Evolutionary conservation across 306 rosid species (phyloP).

Genomic region (Fragaria vesca): DNA sequence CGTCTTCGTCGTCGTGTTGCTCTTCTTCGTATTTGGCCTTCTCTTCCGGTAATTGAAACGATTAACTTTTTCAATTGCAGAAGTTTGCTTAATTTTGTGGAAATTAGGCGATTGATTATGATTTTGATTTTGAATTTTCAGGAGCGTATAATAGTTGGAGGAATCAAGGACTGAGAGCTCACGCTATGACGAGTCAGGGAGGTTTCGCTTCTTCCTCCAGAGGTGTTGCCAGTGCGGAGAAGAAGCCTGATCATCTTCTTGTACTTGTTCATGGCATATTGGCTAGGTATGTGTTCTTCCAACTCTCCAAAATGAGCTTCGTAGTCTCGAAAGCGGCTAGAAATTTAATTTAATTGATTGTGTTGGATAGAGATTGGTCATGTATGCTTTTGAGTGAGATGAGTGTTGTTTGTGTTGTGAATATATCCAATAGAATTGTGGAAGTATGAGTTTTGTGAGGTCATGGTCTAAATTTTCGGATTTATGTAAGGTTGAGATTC

Average conservation of each 20-base stretch:
- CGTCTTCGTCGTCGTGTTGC: slow-evolving; percentile 16
- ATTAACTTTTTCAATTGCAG: neutral
- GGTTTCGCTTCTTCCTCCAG: slow-evolving; percentile 38
- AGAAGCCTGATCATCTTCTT: slow-evolving; percentile 85
- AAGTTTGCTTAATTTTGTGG: neutral
- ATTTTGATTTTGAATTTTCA: slow-evolving; percentile 12
- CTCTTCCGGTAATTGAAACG: slow-evolving; percentile 25
- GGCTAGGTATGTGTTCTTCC: slow-evolving; percentile 59
- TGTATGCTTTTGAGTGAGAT: neutral
- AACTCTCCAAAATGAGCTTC: neutral
- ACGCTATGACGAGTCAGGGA: slow-evolving; percentile 61
- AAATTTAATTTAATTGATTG: neutral
- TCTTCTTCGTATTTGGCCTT: slow-evolving; percentile 30
- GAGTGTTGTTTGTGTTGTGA: neutral
- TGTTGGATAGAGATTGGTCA: neutral
- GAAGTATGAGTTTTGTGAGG: neutral
- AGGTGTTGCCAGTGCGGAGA: slow-evolving; percentile 33
- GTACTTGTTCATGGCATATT: slow-evolving; percentile 95
- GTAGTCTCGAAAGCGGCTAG: neutral
- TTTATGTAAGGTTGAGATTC: neutral
- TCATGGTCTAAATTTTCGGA: neutral
- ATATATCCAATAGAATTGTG: neutral
- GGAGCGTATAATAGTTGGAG: slow-evolving; percentile 54
- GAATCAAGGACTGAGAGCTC: slow-evolving; percentile 53
- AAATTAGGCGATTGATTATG: neutral